Percentiles rank a stretch among this genome's conserved stretches.
These are phyloP conservation scores for Lyophyllum semitale DNA, from an alignment of 768 basidiomycete genomes.

Conservation along the genomic window DNA sequence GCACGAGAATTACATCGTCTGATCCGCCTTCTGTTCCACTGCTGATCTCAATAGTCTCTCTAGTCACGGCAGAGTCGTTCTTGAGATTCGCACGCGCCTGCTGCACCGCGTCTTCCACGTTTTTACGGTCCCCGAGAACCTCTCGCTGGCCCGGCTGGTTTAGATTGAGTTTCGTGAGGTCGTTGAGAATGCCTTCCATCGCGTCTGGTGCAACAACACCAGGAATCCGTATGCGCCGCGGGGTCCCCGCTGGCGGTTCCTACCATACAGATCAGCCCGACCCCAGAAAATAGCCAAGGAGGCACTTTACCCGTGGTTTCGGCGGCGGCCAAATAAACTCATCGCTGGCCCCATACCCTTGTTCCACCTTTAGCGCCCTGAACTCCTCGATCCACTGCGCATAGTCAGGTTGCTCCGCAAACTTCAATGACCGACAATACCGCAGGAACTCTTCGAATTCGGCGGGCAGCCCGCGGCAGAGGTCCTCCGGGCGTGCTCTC, in stretches of 20 bases:
- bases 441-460: slow-evolving; percentile 78
- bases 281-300: slow-evolving; percentile 11
- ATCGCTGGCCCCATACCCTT: slow-evolving; percentile 59
- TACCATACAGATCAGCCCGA: not conserved
- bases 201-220: slow-evolving; percentile 36
- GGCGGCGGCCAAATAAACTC: slow-evolving; percentile 77
- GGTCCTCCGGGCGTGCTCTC: slow-evolving; percentile 58
- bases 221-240: slow-evolving; percentile 36
- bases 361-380: slow-evolving; percentile 55
- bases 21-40: slow-evolving; percentile 37
- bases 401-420: slow-evolving; percentile 72
- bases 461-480: slow-evolving; percentile 67
- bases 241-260: slow-evolving; percentile 28
- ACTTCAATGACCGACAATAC: slow-evolving; percentile 70
- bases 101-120: slow-evolving; percentile 40
- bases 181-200: slow-evolving; percentile 59
- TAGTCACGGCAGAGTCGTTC: slow-evolving; percentile 14
- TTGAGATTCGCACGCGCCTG: slow-evolving; percentile 32
- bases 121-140: slow-evolving; percentile 53
- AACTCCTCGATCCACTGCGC: slow-evolving; percentile 66
- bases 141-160: slow-evolving; percentile 37
- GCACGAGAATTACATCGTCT: slow-evolving; percentile 31
- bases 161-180: slow-evolving; percentile 60
- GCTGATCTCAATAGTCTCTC: slow-evolving; percentile 50
- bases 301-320: slow-evolving; percentile 28